phyloP scores from a whole-genome alignment of 352 stramenopile genomes.

The Blastocystis sp. region DNA sequence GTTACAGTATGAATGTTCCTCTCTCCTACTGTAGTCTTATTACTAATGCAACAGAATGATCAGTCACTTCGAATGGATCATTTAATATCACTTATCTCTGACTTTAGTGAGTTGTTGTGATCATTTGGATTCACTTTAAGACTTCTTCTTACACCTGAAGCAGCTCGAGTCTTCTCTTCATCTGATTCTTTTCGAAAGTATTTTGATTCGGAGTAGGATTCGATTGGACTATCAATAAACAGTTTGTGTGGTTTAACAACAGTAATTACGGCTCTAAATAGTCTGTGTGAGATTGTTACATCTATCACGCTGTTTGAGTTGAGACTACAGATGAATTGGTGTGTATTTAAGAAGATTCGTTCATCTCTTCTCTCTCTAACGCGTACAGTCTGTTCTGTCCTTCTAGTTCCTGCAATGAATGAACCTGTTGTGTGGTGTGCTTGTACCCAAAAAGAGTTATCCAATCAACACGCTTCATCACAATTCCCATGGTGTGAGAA shows the following conservation, averaged over 20 bases:
- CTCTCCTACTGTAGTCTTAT: background rate
- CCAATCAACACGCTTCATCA: background rate
- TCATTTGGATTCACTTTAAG: background rate
- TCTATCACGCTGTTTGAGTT: conserved; percentile 3
- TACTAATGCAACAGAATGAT: background rate
- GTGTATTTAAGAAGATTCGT: background rate
- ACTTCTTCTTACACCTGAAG: background rate
- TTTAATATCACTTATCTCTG: background rate
- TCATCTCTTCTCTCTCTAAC: conserved; percentile 4
- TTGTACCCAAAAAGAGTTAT: background rate
- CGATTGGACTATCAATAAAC: background rate
- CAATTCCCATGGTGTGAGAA: conserved; percentile 20
- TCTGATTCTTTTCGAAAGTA: background rate
- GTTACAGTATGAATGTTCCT: background rate
- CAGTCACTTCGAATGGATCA: background rate
- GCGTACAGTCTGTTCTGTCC: background rate
- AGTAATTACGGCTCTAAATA: background rate
- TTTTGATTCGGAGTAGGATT: background rate
- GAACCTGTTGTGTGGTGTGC: background rate
- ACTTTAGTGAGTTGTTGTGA: background rate
- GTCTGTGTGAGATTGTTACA: background rate
- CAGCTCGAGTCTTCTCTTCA: background rate
- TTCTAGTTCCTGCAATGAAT: background rate
- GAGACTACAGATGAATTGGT: background rate
- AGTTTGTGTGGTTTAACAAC: background rate